phyloP scores from a whole-genome alignment of 208 protist genomes.

The Trypanosoma theileri region DNA sequence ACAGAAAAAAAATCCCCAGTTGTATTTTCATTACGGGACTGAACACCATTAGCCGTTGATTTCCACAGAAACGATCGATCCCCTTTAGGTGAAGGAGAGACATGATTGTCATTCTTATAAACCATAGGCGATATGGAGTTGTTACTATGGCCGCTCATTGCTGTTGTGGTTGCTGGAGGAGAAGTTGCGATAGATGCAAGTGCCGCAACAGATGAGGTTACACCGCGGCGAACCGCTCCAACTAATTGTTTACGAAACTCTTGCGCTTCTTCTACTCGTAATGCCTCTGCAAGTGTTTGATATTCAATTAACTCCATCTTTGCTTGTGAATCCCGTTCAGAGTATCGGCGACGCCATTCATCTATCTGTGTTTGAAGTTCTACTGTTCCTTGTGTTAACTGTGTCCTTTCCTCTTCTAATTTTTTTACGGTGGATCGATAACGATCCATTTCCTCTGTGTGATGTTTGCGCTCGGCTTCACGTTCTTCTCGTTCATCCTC shows the following conservation, averaged over 20 bases:
- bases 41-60: not conserved
- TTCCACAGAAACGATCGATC: not conserved
- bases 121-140: not conserved
- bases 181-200: too few relatives aligned
- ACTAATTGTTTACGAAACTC: slow-evolving; percentile 16
- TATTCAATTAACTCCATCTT: slow-evolving; percentile 15
- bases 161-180: too few relatives aligned
- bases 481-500: not conserved
- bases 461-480: not conserved
- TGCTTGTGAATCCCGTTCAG: slow-evolving; percentile 18
- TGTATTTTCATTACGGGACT: not conserved
- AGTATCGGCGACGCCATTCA: slow-evolving; percentile 15
- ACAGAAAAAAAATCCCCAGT: not conserved
- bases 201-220: not conserved
- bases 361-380: slow-evolving; percentile 10
- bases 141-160: not conserved
- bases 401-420: slow-evolving; percentile 8
- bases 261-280: slow-evolving; percentile 12
- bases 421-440: not conserved
- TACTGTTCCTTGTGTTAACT: not conserved
- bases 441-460: not conserved
- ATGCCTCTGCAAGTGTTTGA: slow-evolving; percentile 3
- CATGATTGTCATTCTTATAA: not conserved
- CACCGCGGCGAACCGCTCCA: slow-evolving; percentile 7
- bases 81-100: not conserved